A percentile compares a stretch with the other conserved stretches of the same genome.
phyloP scores from a whole-genome alignment of 768 basidiomycete genomes.

The Mycena amicta region DNA sequence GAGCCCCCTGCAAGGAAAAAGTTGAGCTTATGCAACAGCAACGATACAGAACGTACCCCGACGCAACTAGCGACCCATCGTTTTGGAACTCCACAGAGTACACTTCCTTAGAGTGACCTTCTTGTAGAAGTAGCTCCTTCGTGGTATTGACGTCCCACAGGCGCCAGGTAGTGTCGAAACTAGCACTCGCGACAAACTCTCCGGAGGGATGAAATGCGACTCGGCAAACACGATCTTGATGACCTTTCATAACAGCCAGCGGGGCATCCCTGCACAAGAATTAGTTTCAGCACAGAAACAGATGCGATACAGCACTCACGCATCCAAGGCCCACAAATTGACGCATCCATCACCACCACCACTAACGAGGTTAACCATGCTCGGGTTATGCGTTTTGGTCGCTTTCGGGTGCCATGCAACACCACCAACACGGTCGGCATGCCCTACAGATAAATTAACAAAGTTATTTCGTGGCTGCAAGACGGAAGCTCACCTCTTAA shows the following conservation, averaged over 20 bases:
- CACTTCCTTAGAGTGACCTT: constrained; percentile 97
- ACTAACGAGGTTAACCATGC: constrained; percentile 82
- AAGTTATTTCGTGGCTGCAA: constrained; percentile 14
- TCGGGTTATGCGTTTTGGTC: constrained; percentile 66
- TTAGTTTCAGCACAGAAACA: constrained; percentile 1
- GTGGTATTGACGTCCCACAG: constrained; percentile 89
- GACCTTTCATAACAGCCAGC: constrained; percentile 84
- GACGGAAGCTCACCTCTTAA: constrained; percentile 60
- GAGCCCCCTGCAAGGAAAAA: constrained; percentile 64
- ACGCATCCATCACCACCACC: constrained; percentile 88
- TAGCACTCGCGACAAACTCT: constrained; percentile 89
- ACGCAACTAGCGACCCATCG: constrained; percentile 90
- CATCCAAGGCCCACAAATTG: constrained; percentile 86
- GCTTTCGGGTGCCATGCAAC: constrained; percentile 98
- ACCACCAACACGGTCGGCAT: constrained; percentile 89
- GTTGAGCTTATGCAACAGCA: not conserved
- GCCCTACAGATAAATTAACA: constrained; percentile 51
- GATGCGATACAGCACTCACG: constrained; percentile 44
- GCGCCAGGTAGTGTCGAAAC: constrained; percentile 97
- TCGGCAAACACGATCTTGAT: constrained; percentile 87
- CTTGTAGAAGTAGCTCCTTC: constrained; percentile 85
- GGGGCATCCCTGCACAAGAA: constrained; percentile 69
- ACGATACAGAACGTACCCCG: constrained; percentile 65
- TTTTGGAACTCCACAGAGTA: constrained; percentile 95
- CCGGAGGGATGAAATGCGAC: constrained; percentile 98